These are phyloP conservation scores for Aspergillus amoenus DNA, from an alignment of 2,329 filamentous ascomycete genomes.

Conservation along the genomic window DNA sequence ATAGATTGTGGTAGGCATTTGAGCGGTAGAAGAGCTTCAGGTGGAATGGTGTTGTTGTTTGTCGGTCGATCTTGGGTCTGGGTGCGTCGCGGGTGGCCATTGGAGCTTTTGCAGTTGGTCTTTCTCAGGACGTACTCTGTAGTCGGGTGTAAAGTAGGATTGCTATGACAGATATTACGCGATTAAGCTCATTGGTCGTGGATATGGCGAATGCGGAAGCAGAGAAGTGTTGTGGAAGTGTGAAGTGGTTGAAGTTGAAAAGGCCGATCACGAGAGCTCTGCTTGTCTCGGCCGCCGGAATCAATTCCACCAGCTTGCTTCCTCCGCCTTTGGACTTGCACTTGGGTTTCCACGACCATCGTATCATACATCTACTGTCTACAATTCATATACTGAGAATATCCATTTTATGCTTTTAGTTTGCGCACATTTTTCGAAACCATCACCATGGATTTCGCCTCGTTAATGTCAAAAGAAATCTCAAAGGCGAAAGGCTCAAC, in stretches of 20 bases:
- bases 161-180: not conserved
- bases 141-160: not conserved
- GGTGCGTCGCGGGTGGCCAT: constrained; percentile 28
- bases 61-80: constrained; percentile 59
- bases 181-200: not conserved
- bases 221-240: not conserved
- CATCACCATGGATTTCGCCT: constrained; percentile 83
- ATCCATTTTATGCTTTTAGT: not conserved
- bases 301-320: not conserved
- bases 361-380: not conserved
- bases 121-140: not conserved
- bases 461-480: constrained; percentile 90
- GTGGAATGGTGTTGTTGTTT: constrained; percentile 75
- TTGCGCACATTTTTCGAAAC: not conserved
- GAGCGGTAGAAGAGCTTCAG: constrained; percentile 81
- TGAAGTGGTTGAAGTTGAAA: constrained; percentile 3
- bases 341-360: not conserved
- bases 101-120: not conserved
- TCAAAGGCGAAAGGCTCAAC: constrained; percentile 66
- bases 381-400: not conserved
- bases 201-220: not conserved
- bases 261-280: constrained; percentile 10
- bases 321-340: not conserved
- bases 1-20: constrained; percentile 64
- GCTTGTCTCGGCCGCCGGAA: constrained; percentile 6